A percentile compares a stretch with the other conserved stretches of the same genome.
Evolutionary conservation across 2,329 filamentous ascomycete genomes (phyloP).

Genomic region (Curvularia spicifera): DNA sequence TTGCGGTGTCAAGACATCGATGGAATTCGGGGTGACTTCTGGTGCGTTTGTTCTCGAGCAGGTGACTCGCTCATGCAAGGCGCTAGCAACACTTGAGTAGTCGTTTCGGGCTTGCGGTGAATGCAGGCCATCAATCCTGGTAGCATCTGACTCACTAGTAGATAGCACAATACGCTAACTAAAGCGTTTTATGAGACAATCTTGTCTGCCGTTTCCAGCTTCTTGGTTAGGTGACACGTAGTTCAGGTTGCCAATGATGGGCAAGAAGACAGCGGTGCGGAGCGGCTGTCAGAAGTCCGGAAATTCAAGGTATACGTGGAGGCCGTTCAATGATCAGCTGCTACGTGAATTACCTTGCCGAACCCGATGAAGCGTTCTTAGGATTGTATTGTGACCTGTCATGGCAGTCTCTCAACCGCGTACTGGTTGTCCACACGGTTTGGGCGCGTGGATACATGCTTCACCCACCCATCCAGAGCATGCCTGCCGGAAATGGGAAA

Average conservation of each 20-base stretch:
- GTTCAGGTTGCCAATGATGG: not conserved
- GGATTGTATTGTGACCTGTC: not conserved
- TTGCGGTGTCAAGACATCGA: not conserved
- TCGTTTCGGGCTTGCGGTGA: not conserved
- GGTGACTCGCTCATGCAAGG: not conserved
- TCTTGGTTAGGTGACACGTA: not conserved
- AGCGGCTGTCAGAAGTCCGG: not conserved
- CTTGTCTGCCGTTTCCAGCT: not conserved
- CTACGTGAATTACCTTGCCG: not conserved
- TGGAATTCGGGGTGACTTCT: not conserved
- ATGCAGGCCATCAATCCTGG: constrained; percentile 30
- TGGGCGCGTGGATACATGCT: not conserved
- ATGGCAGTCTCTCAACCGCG: not conserved
- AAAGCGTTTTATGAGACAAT: not conserved
- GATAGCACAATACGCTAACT: not conserved
- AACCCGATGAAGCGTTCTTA: not conserved
- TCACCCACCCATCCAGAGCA: not conserved
- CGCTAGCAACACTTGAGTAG: not conserved
- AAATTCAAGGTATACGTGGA: not conserved
- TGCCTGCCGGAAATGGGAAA: not conserved
- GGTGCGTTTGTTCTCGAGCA: not conserved
- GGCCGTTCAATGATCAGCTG: not conserved
- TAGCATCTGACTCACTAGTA: constrained; percentile 17
- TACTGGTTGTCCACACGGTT: not conserved
- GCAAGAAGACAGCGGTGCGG: not conserved